Conservation (phyloP, 1,139 yeast species). For the Hemisphaericaspora xylofermentans region DNA sequence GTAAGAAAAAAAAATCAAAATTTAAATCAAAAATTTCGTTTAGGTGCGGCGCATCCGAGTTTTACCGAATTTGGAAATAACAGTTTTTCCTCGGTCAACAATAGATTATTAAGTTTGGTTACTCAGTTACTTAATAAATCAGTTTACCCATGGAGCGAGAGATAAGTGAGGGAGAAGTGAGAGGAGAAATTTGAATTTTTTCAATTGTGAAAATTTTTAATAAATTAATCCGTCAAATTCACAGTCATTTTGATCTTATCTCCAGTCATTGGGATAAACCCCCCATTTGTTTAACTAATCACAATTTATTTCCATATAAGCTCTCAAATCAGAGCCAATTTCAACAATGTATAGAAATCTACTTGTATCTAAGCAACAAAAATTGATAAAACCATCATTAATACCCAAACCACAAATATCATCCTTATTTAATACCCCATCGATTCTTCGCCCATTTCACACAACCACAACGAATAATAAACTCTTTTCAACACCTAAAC, state of each 20-base stretch:
- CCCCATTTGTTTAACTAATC: no score
- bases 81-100: background rate
- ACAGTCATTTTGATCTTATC: background rate
- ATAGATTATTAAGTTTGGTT: background rate
- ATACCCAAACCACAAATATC: background rate
- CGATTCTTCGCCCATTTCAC: slow-evolving; percentile 1
- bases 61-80: background rate
- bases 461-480: slow-evolving; percentile 1
- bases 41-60: background rate
- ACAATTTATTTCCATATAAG: no score
- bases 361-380: background rate
- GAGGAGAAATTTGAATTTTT: no score
- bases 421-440: background rate
- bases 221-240: no score
- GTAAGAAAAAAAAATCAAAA: background rate
- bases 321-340: background rate
- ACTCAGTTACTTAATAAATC: background rate
- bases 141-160: no score
- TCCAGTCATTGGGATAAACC: no score
- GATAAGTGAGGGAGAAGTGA: no score
- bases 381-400: background rate
- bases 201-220: no score
- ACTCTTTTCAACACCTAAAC: slow-evolving; percentile 3
- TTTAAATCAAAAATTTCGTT: background rate
- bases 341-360: background rate